These are phyloP conservation scores for Ceratocystis eucalypticola DNA, from an alignment of 2,329 filamentous ascomycete species.

Conservation along the genomic window DNA sequence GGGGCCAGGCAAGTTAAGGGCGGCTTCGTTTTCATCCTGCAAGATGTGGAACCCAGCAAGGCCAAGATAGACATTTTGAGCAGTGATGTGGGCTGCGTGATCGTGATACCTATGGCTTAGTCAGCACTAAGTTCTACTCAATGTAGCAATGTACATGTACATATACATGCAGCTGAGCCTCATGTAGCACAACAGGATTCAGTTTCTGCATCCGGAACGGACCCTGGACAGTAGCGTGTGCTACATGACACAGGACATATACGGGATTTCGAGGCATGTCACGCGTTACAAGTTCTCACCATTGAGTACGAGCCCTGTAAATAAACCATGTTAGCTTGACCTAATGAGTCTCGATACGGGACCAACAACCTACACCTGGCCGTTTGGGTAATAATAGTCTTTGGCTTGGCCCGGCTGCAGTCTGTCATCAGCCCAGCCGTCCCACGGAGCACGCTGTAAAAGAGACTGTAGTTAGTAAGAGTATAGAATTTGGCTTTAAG, in stretches of 20 bases:
- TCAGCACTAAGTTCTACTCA: not conserved
- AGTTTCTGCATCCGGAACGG: not conserved
- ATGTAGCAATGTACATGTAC: not conserved
- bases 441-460: slow-evolving; percentile 26
- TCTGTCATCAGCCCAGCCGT: slow-evolving; percentile 43
- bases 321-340: not conserved
- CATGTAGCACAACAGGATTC: not conserved
- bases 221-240: not conserved
- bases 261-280: not conserved
- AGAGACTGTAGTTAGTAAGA: not conserved
- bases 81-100: slow-evolving; percentile 33
- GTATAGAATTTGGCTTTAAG: not conserved
- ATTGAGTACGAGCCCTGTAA: slow-evolving; percentile 35
- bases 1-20: slow-evolving; percentile 35
- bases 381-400: slow-evolving; percentile 50
- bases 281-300: slow-evolving; percentile 25
- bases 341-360: not conserved
- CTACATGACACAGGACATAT: not conserved
- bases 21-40: slow-evolving; percentile 35
- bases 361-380: slow-evolving; percentile 25
- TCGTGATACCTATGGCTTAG: slow-evolving; percentile 34
- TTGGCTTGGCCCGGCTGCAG: slow-evolving; percentile 40
- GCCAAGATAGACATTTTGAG: slow-evolving; percentile 42
- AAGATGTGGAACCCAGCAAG: slow-evolving; percentile 44
- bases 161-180: not conserved